Evolutionary conservation across 441 rosid species (phyloP), one percentile per base, ranked within the genome.

Genomic region (Gossypium gossypioides): DNA sequence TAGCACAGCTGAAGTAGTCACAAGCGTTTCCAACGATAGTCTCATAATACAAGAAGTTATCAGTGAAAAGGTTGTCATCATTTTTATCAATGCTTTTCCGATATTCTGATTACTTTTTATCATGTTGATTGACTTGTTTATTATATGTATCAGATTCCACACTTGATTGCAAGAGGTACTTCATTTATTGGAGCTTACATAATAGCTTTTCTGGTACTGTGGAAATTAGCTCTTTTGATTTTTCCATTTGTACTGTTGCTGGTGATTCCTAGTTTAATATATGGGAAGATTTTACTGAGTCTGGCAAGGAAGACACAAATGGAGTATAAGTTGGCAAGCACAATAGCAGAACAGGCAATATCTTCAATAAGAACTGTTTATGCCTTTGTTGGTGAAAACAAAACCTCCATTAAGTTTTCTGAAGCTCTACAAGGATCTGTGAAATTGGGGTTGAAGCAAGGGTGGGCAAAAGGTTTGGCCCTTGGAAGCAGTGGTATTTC

Each of bases 331-430:
- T 85, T 79, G 68, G 91, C 96, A 16, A 89, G 88, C 8, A 74
- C 74, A 3, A 74, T 90, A 37, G 94, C 85, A n/a, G 94, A 90
- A 74, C 97, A 88, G 54, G 94, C 89, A 0, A 75, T 92, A 12
- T 90, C 96, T 51, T 90, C 92, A 0, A 72, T 92, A 13, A 77
- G 94, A 40, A 92, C 92, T 0, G 92, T 90, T 25, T 88, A 90
- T 75, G 88, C 97, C 4, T 92, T 88, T 66, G 88, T 80, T 0
- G 88, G 91, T 0, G 94, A 88, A 73, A 79, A 29, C 74, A 92
- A 87, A 74, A 88, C 86, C 4, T 75, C 75, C 40, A 64, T 80
- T 0, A 81, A 85, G 7, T 92, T 87, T 71, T 90, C 94, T 24
- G 72, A 80, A 9, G 91, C 89, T 21, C 84, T 92, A 6, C 85